Evolutionary conservation across 768 basidiomycete genomes (phyloP).

Genomic region (Calocera cornea): DNA sequence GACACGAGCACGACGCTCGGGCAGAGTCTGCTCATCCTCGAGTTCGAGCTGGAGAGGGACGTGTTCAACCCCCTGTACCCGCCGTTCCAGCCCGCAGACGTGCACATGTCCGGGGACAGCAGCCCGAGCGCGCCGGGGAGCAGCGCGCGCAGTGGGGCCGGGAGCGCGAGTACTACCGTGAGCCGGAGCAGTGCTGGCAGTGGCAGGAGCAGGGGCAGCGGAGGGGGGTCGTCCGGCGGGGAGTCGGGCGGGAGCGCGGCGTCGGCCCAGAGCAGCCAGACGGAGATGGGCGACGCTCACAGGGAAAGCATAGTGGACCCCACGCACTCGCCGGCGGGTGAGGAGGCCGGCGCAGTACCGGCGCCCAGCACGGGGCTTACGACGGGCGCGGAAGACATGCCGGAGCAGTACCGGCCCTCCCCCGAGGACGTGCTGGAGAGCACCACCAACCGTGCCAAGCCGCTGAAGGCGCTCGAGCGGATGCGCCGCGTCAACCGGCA

Average conservation of each 20-base stretch:
- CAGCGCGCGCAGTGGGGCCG: not conserved
- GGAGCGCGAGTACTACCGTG: not conserved
- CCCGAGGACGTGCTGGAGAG: slow-evolving; percentile 53
- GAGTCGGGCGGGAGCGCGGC: not conserved
- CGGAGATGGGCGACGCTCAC: not conserved
- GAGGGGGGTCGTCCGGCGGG: not conserved
- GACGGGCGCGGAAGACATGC: slow-evolving; percentile 11
- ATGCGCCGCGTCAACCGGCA: slow-evolving; percentile 36
- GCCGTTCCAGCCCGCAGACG: slow-evolving; percentile 18
- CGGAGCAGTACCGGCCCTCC: slow-evolving; percentile 31
- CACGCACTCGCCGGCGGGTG: not conserved
- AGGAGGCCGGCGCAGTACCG: not conserved
- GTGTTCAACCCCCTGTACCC: slow-evolving; percentile 56
- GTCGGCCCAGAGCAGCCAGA: not conserved
- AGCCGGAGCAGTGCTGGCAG: not conserved
- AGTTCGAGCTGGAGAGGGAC: slow-evolving; percentile 69
- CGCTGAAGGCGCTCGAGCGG: slow-evolving; percentile 56
- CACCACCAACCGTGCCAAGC: slow-evolving; percentile 53
- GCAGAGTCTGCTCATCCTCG: slow-evolving; percentile 46
- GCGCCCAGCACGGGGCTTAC: not conserved
- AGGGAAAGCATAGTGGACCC: not conserved
- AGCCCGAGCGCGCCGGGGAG: not conserved
- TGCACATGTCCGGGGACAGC: not conserved
- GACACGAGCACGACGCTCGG: slow-evolving; percentile 10
- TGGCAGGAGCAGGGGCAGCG: not conserved